Evolutionary conservation across 352 stramenopile species (phyloP), one percentile per base, ranked within the genome.

Genomic region (Globisporangium cystogenes): DNA sequence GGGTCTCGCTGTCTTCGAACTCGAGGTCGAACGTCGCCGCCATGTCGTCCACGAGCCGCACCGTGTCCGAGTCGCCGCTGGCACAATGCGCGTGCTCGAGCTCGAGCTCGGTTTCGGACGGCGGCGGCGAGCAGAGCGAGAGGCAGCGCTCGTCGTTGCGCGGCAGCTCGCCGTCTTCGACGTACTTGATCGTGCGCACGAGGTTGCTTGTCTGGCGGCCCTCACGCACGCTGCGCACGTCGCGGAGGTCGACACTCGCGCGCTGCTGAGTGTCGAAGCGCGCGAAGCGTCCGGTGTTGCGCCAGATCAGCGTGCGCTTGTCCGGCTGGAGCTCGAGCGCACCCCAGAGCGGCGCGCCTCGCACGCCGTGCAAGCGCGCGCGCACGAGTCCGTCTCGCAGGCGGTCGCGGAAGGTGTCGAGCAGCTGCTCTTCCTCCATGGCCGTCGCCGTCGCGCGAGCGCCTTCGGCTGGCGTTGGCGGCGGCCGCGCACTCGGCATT

Each of bases 111-210:
- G 8, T 40, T 18, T 35, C 29, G 29, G 33, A 2, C 23, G 29
- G 33, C 21, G 24, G 42, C 14, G 48, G 48, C 14, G 26, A 41
- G 35, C 71, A 83, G 23, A 93, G 55, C 33, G 82, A 93, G 8
- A 93, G 62, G 42, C 82, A 89, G 8, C 55, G 70, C n/a, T 87
- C 75, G 56, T 93, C 82, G 48, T 60, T 90, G 6, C 54, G 55
- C 0, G 79, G 70, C 12, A 91, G 59, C 10, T 70, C 60, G 0
- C 76, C 60, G 3, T 62, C 52, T 7, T 59, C 49, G 18, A 94
- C 45, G 52, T 89, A 94, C 61, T 94, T 94, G 57, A 88, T 85
- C 4, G 83, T 94, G 41, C 83, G 73, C 40, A 92, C 70, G 48
- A 94, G 82, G 27, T 87, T 94, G 7, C 75, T 84, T 15, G 75